Evolutionary conservation across 768 basidiomycete species (phyloP).

Genomic region (Rhodotorula sphaerocarpa): DNA sequence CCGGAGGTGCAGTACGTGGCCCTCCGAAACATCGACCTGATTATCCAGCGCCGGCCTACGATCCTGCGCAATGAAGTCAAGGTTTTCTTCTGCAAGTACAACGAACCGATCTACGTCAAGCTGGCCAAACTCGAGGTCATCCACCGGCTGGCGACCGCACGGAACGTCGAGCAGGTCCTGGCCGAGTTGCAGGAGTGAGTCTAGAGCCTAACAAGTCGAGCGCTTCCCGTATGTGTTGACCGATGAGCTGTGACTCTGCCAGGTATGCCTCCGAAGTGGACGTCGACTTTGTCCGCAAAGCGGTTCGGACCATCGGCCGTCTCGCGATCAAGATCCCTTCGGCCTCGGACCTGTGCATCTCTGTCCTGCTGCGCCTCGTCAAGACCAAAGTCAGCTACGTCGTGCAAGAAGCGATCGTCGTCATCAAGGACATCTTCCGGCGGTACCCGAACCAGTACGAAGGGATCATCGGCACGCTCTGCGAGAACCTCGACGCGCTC

Average conservation of each 20-base stretch:
- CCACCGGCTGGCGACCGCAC: slow-evolving; percentile 90
- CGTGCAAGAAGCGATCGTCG: slow-evolving; percentile 92
- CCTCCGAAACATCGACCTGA: slow-evolving; percentile 87
- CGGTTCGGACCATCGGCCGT: slow-evolving; percentile 92
- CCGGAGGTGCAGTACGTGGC: slow-evolving; percentile 98
- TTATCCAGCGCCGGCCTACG: slow-evolving; percentile 85
- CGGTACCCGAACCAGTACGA: slow-evolving; percentile 95
- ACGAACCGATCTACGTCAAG: slow-evolving; percentile 98
- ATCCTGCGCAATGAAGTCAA: slow-evolving; percentile 95
- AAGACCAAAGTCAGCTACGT: slow-evolving; percentile 92
- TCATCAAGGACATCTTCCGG: slow-evolving; percentile 95
- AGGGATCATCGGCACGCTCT: slow-evolving; percentile 85
- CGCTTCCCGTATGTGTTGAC: background rate
- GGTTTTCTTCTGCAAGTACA: slow-evolving; percentile 99
- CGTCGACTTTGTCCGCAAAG: slow-evolving; percentile 94
- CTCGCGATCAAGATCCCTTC: slow-evolving; percentile 93
- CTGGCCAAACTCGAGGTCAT: slow-evolving; percentile 97
- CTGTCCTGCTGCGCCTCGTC: slow-evolving; percentile 73
- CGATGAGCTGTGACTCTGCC: background rate
- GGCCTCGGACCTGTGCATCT: slow-evolving; percentile 82
- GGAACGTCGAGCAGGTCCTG: slow-evolving; percentile 84
- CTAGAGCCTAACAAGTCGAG: background rate
- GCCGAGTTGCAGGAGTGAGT: slow-evolving; percentile 88
- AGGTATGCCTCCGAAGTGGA: slow-evolving; percentile 98
- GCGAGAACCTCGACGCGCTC: slow-evolving; percentile 79